Conservation (phyloP, 768 basidiomycete species). For the Panellus pusillus region DNA sequence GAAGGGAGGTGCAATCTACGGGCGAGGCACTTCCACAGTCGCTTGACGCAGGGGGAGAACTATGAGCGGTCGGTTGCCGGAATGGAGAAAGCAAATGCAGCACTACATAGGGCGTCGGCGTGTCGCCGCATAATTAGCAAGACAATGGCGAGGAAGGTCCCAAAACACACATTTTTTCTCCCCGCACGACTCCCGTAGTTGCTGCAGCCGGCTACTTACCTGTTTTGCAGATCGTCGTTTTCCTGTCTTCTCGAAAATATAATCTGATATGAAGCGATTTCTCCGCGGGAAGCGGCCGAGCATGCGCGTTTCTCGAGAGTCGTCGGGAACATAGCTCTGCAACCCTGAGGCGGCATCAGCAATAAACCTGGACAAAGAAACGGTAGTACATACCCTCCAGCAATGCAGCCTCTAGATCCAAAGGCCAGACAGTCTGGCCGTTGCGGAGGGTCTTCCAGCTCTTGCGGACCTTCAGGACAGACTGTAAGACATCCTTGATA, state of each 20-base stretch:
- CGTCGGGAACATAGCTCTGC: constrained; percentile 67
- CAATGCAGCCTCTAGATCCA: constrained; percentile 72
- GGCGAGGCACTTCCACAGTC: constrained; percentile 15
- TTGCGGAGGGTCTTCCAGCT: constrained; percentile 73
- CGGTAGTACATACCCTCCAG: constrained; percentile 55
- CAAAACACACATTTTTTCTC: constrained; percentile 61
- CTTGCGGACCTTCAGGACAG: constrained; percentile 66
- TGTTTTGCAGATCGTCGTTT: constrained; percentile 73
- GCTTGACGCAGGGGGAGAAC: not conserved
- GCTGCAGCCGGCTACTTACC: constrained; percentile 78
- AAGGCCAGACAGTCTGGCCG: constrained; percentile 79
- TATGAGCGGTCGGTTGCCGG: constrained; percentile 18
- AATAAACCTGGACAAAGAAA: not conserved
- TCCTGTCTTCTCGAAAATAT: constrained; percentile 68
- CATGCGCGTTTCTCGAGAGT: constrained; percentile 68
- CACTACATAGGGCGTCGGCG: constrained; percentile 30
- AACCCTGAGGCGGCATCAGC: constrained; percentile 44
- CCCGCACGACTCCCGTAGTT: constrained; percentile 70
- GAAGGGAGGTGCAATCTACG: constrained; percentile 12
- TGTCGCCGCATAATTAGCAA: too few species aligned
- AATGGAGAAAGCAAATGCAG: constrained; percentile 44
- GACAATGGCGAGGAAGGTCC: constrained; percentile 3
- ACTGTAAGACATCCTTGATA: constrained; percentile 35
- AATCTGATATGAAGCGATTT: constrained; percentile 77
- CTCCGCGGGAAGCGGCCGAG: constrained; percentile 77